Evolutionary conservation across 148 eudicot species (phyloP), one percentile per base, ranked within the genome.

Genomic region (Chenopodium suecicum): DNA sequence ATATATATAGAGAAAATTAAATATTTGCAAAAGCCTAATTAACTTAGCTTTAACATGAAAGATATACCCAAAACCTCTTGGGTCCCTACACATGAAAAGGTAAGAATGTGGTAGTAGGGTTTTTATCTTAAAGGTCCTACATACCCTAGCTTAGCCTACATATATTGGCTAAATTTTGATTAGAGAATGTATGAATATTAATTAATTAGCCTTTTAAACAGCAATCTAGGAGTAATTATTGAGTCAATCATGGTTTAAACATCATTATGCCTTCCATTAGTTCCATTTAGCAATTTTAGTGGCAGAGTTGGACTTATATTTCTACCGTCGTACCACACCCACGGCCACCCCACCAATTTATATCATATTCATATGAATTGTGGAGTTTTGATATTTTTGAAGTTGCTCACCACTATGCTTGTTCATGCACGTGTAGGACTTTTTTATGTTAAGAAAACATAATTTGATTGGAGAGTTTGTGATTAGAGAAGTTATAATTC

Each of bases 221-320:
- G 79, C 67, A 70, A 75, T 84, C 73, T 74, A 67, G 73, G 83
- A 70, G 86, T 84, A 80, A 84, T 84, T 84, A 84, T 84, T 84
- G 86, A 70, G 67, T 60, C 67, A 84, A 84, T 84, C 83, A 80
- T 80, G 83, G 67, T 73, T 73, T 72, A n/a, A 44, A 63, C 66
- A 84, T 84, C 78, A 84, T 84, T 84, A 70, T 84, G 83, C 83
- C 81, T 76, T 64, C 83, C 83, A 76, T 80, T 76, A 47, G 66
- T 76, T 64, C 83, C 83, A 76, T 80, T 76, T 60, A 73, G 27
- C 62, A 74, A 16, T 22, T 66, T 75, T 16, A 29, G 74, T 74
- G 85, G 79, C 1, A 22, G 22, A 56, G 62, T 56, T 22, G 75
- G 25, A 44, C 65, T 83, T 46, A 48, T 8, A 6, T 78, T 23